Percentiles rank a stretch among this genome's conserved stretches.
Evolutionary conservation across 768 basidiomycete genomes (phyloP).

Genomic region (Cystobasidium ongulense): DNA sequence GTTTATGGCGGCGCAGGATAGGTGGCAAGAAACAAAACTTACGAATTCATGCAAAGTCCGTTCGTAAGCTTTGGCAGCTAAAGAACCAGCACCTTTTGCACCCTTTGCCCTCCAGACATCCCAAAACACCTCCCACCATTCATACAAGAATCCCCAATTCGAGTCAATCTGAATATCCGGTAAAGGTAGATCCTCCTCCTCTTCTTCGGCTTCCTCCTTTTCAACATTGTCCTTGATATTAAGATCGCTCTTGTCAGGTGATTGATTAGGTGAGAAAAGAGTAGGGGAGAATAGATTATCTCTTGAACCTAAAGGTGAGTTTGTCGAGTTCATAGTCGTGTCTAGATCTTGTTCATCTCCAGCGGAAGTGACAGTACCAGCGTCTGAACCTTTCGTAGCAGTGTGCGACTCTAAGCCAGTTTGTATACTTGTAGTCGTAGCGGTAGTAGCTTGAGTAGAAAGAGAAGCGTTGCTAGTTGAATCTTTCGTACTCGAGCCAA

Average conservation of each 20-base stretch:
- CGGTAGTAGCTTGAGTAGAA: neutral
- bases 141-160: conserved; percentile 36
- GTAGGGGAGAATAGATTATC: conserved; percentile 16
- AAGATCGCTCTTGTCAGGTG: neutral
- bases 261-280: neutral
- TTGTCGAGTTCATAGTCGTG: neutral
- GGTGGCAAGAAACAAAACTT: neutral
- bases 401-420: neutral
- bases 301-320: neutral
- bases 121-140: conserved; percentile 39
- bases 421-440: neutral
- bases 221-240: neutral
- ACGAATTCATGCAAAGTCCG: neutral
- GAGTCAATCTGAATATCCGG: conserved; percentile 33
- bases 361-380: neutral
- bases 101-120: conserved; percentile 32
- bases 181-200: conserved; percentile 17
- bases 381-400: conserved; percentile 10
- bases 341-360: neutral
- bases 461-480: neutral
- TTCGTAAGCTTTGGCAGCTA: conserved; percentile 15
- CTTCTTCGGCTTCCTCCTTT: conserved; percentile 18
- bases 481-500: neutral
- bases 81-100: conserved; percentile 4
- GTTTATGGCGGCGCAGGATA: too few relatives aligned